Evolutionary conservation across 371 early-diverging fungal genomes (phyloP).

Genomic region (Dinochytrium kinnereticum): DNA sequence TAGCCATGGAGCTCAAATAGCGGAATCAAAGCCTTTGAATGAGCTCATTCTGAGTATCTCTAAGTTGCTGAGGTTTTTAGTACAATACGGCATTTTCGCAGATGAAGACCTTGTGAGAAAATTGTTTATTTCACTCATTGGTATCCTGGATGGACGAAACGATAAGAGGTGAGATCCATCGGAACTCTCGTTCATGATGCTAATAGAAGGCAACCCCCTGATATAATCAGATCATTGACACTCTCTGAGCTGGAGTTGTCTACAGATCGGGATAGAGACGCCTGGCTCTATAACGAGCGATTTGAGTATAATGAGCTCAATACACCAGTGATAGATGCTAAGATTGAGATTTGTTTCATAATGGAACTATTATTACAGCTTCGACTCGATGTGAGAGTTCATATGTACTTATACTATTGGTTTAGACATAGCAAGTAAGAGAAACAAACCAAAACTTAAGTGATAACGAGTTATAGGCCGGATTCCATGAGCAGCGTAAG

Average conservation of each 20-base stretch:
- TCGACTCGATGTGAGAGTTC: constrained; percentile 52
- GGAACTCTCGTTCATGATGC: constrained; percentile 8
- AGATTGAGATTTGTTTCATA: constrained; percentile 57
- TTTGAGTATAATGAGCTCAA: constrained; percentile 53
- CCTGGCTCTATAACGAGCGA: constrained; percentile 39
- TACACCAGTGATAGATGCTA: constrained; percentile 50
- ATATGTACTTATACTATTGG: constrained; percentile 31
- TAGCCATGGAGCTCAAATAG: constrained; percentile 12
- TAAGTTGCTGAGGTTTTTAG: constrained; percentile 44
- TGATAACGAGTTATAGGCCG: neutral
- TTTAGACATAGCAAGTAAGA: constrained; percentile 19
- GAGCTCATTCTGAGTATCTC: constrained; percentile 47
- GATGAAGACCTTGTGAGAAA: constrained; percentile 39
- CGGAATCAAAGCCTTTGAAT: constrained; percentile 36
- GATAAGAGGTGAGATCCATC: too few species aligned
- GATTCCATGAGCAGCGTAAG: neutral
- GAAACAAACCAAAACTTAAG: neutral
- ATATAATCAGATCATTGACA: neutral
- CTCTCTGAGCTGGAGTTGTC: neutral
- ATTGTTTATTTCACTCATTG: constrained; percentile 47
- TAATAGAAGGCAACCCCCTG: too few species aligned
- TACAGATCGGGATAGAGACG: constrained; percentile 27
- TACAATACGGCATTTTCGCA: constrained; percentile 49
- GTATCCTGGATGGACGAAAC: constrained; percentile 56
- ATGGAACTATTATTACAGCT: constrained; percentile 58